A percentile compares a stretch with the other conserved stretches of the same genome.
phyloP scores from a whole-genome alignment of 2,329 filamentous ascomycete species.

The Fusarium sp. region DNA sequence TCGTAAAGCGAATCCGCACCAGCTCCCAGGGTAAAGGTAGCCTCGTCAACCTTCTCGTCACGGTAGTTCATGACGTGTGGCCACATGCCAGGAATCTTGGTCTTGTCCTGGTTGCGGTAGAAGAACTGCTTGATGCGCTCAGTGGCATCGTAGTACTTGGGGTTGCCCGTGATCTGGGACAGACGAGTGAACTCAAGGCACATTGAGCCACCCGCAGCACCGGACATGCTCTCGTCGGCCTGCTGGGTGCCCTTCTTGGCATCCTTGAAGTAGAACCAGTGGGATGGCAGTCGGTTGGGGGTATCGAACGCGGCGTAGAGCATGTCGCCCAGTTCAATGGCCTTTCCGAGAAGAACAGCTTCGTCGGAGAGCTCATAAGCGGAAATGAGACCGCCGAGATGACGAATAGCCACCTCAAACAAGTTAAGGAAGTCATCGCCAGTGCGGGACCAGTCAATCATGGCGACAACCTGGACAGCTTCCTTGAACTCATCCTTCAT shows the following conservation, averaged over 20 bases:
- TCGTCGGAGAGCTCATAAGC: slow-evolving; percentile 68
- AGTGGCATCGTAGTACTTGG: slow-evolving; percentile 83
- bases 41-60: slow-evolving; percentile 62
- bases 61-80: slow-evolving; percentile 74
- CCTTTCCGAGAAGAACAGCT: slow-evolving; percentile 63
- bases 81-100: slow-evolving; percentile 80
- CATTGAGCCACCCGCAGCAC: slow-evolving; percentile 73
- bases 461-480: slow-evolving; percentile 63
- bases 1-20: slow-evolving; percentile 69
- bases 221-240: slow-evolving; percentile 56
- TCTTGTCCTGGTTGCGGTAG: slow-evolving; percentile 74
- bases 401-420: slow-evolving; percentile 75
- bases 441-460: slow-evolving; percentile 70
- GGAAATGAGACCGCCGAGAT: slow-evolving; percentile 66
- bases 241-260: slow-evolving; percentile 57
- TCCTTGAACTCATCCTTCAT: slow-evolving; percentile 68
- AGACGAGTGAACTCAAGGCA: slow-evolving; percentile 82
- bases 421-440: slow-evolving; percentile 64
- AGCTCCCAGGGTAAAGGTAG: slow-evolving; percentile 61
- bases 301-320: slow-evolving; percentile 69
- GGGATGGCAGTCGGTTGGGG: slow-evolving; percentile 66
- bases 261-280: slow-evolving; percentile 61
- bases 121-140: slow-evolving; percentile 81
- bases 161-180: slow-evolving; percentile 78
- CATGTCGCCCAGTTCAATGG: slow-evolving; percentile 67